These are phyloP conservation scores for Papilionanthe hybrid DNA, from an alignment of 116 monocot species.

Conservation along the genomic window DNA sequence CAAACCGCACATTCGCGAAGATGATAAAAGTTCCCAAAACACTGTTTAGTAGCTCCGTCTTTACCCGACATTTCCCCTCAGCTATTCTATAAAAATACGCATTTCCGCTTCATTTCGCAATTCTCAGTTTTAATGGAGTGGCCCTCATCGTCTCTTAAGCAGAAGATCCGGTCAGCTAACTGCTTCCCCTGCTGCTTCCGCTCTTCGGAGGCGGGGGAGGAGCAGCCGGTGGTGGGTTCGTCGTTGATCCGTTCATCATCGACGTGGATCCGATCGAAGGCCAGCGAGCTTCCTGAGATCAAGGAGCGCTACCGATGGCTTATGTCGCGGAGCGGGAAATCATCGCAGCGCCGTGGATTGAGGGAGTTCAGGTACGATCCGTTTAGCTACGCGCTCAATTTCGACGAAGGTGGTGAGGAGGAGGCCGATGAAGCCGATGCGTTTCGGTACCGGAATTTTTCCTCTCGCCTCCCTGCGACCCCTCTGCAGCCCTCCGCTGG, in stretches of 20 bases:
- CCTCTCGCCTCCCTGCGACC: constrained; percentile 30
- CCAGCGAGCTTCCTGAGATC: constrained; percentile 15
- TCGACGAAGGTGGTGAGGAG: constrained; percentile 26
- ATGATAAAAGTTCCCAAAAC: too few relatives aligned
- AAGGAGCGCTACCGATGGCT: constrained; percentile 11
- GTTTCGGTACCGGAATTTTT: constrained; percentile 29
- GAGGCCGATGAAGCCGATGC: constrained; percentile 7
- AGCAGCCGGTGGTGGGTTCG: neutral
- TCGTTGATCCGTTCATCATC: constrained; percentile 33
- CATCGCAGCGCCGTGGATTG: constrained; percentile 8
- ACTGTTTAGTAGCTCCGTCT: too few relatives aligned
- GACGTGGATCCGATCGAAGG: constrained; percentile 26
- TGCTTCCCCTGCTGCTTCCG: constrained; percentile 46
- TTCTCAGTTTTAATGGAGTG: neutral
- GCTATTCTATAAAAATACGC: too few relatives aligned
- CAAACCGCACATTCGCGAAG: too few relatives aligned
- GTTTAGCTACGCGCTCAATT: constrained; percentile 45
- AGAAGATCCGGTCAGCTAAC: constrained; percentile 19
- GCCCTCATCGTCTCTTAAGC: constrained; percentile 12
- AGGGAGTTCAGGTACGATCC: constrained; percentile 42
- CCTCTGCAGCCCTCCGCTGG: constrained; percentile 9
- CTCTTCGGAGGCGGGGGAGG: constrained; percentile 4
- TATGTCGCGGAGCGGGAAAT: constrained; percentile 6
- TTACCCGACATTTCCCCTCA: too few relatives aligned
- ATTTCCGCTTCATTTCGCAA: too few relatives aligned